Base-by-base conservation (phyloP, 2,329 filamentous ascomycete species). In the Bertia moriformis region DNA sequence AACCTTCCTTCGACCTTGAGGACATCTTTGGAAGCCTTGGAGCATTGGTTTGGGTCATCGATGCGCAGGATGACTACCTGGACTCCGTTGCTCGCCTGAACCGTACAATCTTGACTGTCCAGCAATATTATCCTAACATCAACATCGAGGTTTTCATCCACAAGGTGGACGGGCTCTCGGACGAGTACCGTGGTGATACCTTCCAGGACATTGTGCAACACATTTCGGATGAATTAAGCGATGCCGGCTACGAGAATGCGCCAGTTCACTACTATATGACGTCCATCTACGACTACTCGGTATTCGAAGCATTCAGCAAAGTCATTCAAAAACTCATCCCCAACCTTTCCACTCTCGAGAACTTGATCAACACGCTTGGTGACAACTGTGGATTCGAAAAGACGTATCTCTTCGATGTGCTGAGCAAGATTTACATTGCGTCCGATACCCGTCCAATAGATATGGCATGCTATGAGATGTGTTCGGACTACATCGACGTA, bases 101-200 rank as follows among this genome's bases (percentile, higher is more conserved):
- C 58, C 69, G 77, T 40, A 94, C 88, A 4, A 93, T 96, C 45
- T 67, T 95, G 42, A 84, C 86, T 46, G 74, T 98, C 2, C 85
- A 94, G 54, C 78, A 86, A 47, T 78, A 76, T 43, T 95, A 93
- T 54, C 88, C 89, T 2, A 81, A 85, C 53, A 91, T 96, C 61
- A 94, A 95, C 58, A 83, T 98, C 47, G 89, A 96, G 56, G 89
- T 98, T 38, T 96, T 98, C 59, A 93, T 98, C 50, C 91, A 98
- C 70, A 98, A 98, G 59, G 89, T 95, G 22, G 91, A 98, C 55
- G 89, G 88, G n/a, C 69, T 98, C 14, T 91, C 85, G 19, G 91
- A 96, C 48, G 91, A 98, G 58, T 96, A 91, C 66, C 88, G 91
- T 54, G 78, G 88, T 42, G 91, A 98, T 51, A 93, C 93, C 14